phyloP scores from a whole-genome alignment of 2,329 filamentous ascomycete species.

The Reticulascus tulasneorum region DNA sequence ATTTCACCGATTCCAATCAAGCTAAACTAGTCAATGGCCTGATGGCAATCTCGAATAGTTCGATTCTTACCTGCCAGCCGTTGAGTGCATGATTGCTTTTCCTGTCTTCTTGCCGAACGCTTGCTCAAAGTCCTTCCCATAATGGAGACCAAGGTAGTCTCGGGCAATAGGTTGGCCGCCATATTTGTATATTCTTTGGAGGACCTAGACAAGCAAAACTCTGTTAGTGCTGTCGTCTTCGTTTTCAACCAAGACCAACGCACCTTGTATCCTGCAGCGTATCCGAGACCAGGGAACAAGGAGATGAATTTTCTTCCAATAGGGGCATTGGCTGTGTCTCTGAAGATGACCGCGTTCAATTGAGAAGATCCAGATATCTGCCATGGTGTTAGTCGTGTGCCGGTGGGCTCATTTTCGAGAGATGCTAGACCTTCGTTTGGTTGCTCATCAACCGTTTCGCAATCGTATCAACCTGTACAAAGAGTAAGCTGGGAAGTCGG shows the following conservation, averaged over 20 bases:
- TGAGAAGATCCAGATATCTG: constrained; percentile 37
- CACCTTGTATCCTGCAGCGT: constrained; percentile 95
- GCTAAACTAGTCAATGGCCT: constrained; percentile 39
- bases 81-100: constrained; percentile 97
- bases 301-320: constrained; percentile 80
- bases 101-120: constrained; percentile 95
- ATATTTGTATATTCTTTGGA: constrained; percentile 98
- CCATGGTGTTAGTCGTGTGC: constrained; percentile 2
- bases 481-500: no score
- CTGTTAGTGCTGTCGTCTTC: constrained; percentile 5
- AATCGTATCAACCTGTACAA: constrained; percentile 84
- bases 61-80: constrained; percentile 70
- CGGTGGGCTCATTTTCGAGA: constrained; percentile 36
- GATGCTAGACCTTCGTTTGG: constrained; percentile 55
- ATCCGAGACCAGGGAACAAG: constrained; percentile 93
- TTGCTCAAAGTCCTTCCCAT: constrained; percentile 78
- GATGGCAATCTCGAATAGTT: neutral
- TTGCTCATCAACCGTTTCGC: constrained; percentile 99
- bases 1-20: constrained; percentile 97
- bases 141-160: constrained; percentile 78
- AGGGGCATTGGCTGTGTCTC: constrained; percentile 72
- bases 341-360: constrained; percentile 92
- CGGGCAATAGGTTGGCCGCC: constrained; percentile 93
- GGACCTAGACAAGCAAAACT: constrained; percentile 47
- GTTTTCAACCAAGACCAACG: constrained; percentile 7